These are phyloP conservation scores for Steccherinum ochraceum DNA, from an alignment of 768 basidiomycete genomes.

Conservation along the genomic window DNA sequence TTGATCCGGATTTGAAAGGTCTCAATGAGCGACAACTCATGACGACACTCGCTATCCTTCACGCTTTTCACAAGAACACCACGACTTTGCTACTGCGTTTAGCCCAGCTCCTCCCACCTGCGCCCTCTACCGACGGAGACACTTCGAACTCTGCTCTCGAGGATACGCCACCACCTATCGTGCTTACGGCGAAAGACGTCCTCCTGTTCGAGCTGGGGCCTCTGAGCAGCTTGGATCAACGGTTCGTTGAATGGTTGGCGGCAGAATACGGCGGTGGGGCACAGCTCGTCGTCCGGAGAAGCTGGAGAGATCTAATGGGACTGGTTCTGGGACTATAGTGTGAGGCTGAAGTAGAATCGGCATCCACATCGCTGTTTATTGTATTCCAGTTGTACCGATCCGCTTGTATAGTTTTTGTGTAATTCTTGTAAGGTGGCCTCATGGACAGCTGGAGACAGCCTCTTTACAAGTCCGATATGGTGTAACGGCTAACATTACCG, in stretches of 20 bases:
- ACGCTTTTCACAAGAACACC: conserved; percentile 49
- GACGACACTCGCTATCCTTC: conserved; percentile 55
- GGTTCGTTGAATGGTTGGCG: conserved; percentile 73
- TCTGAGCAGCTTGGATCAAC: conserved; percentile 62
- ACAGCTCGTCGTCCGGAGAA: conserved; percentile 31
- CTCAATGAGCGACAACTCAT: conserved; percentile 27
- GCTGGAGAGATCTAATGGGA: conserved; percentile 39
- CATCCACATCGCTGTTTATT: not conserved
- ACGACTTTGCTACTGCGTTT: conserved; percentile 24
- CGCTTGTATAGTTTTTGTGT: not conserved
- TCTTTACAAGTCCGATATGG: conserved; percentile 23
- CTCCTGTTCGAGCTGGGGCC: conserved; percentile 68
- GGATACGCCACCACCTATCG: conserved; percentile 28
- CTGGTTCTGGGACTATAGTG: conserved; percentile 31
- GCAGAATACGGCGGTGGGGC: conserved; percentile 46
- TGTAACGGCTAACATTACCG: conserved; percentile 34
- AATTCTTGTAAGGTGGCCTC: no score
- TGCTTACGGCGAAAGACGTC: conserved; percentile 59
- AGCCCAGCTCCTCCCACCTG: conserved; percentile 39
- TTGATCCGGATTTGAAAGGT: conserved; percentile 3
- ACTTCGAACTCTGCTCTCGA: not conserved
- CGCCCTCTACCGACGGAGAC: conserved; percentile 7
- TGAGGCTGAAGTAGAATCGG: not conserved
- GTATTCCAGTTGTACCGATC: no score
- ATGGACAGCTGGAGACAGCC: conserved; percentile 23